A percentile compares a stretch with the other conserved stretches of the same genome.
Evolutionary conservation across 108 stramenopile species (phyloP).

Genomic region (Poteriospumella lacustris): DNA sequence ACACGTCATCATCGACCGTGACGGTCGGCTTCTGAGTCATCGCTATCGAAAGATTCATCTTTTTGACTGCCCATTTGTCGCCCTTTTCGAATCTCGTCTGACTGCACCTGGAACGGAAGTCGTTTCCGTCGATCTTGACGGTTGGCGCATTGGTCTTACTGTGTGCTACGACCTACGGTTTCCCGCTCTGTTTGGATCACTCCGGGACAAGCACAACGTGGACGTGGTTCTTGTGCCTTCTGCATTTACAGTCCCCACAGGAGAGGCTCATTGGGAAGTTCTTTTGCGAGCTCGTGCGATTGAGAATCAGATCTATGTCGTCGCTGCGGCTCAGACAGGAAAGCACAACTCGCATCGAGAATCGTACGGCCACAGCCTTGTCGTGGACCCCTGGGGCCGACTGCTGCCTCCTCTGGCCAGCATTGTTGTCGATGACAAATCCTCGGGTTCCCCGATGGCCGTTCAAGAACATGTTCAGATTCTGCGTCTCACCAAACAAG

Average conservation of each 20-base stretch:
- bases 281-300: slow-evolving; percentile 75
- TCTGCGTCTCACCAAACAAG: slow-evolving; percentile 61
- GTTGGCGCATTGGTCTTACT: slow-evolving; percentile 72
- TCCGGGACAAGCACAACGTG: slow-evolving; percentile 56
- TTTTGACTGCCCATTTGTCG: slow-evolving; percentile 70
- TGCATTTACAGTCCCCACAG: slow-evolving; percentile 94
- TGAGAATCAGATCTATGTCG: slow-evolving; percentile 85
- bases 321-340: slow-evolving; percentile 91
- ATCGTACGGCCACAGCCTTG: slow-evolving; percentile 74
- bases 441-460: neutral
- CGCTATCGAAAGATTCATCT: slow-evolving; percentile 87
- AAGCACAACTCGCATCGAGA: slow-evolving; percentile 70
- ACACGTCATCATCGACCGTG: slow-evolving; percentile 75
- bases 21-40: slow-evolving; percentile 51
- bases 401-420: neutral
- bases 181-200: slow-evolving; percentile 69
- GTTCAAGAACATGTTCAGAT: slow-evolving; percentile 48
- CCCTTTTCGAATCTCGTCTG: slow-evolving; percentile 63
- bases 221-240: slow-evolving; percentile 76
- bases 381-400: slow-evolving; percentile 40
- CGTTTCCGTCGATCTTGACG: slow-evolving; percentile 67
- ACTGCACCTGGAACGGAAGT: slow-evolving; percentile 69
- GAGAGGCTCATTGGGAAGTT: slow-evolving; percentile 90
- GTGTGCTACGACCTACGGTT: slow-evolving; percentile 95
- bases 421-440: slow-evolving; percentile 52